Conservation (phyloP, 2,329 filamentous ascomycete species). For the Sphaerulina populicola region DNA sequence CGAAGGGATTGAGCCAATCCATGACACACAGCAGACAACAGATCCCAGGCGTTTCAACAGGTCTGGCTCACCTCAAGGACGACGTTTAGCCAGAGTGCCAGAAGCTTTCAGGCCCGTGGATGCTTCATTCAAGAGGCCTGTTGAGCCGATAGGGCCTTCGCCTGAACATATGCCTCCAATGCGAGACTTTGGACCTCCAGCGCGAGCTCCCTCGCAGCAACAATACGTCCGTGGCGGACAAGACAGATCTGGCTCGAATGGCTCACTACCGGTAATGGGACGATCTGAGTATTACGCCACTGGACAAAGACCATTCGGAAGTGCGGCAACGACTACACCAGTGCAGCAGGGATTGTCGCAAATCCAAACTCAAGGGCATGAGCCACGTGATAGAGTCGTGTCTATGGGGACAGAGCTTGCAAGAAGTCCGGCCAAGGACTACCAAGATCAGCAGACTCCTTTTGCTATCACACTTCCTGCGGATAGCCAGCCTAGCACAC, state of each 20-base stretch:
- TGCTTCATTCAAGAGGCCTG: slow-evolving; percentile 17
- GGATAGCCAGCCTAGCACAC: neutral
- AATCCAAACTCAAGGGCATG: slow-evolving; percentile 1
- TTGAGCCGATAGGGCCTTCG: slow-evolving; percentile 17
- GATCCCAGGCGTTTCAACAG: slow-evolving; percentile 22
- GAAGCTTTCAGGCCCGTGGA: slow-evolving; percentile 24
- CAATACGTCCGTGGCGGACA: neutral
- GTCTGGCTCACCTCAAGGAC: slow-evolving; percentile 10
- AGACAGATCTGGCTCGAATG: slow-evolving; percentile 3
- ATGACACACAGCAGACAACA: neutral
- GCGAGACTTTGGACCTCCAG: slow-evolving; percentile 5
- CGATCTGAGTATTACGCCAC: slow-evolving; percentile 9
- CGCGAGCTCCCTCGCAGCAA: neutral
- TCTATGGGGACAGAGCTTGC: slow-evolving; percentile 20
- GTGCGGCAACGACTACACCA: slow-evolving; percentile 12
- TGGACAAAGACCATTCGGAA: slow-evolving; percentile 12
- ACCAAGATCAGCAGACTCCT: slow-evolving; percentile 27
- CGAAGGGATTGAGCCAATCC: neutral
- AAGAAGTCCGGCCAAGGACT: slow-evolving; percentile 23
- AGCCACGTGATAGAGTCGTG: slow-evolving; percentile 6
- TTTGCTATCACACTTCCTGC: slow-evolving; percentile 24
- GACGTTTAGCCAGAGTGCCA: slow-evolving; percentile 16
- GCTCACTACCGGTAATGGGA: slow-evolving; percentile 8
- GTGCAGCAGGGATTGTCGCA: slow-evolving; percentile 7
- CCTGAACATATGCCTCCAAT: slow-evolving; percentile 6